Base-by-base conservation (phyloP, 352 stramenopile species). In the Globisporangium solare region DNA sequence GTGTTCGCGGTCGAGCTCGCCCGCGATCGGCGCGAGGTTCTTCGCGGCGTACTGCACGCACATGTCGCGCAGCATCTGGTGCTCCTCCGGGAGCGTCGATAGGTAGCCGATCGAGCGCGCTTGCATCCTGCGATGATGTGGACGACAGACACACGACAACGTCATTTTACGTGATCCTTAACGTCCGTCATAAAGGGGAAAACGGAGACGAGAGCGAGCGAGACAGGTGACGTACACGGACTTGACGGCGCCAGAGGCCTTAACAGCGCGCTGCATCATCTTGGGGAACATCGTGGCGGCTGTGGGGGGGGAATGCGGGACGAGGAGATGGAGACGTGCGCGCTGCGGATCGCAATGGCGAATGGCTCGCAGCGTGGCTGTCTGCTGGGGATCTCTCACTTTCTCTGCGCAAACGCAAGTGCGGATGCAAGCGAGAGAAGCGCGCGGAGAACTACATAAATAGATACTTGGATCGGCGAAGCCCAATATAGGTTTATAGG, bases 41-140 rank as follows among this genome's bases (percentile, higher is more conserved):
- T 98, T 97, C 63, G 97, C 84, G 0, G 95, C 95, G 71, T 98
- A 98, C 62, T 96, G 90, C 18, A 83, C 73, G 66, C 91, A 98
- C 91, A 98, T 98, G 50, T 98, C 92, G 31, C 94, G 89, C 21
- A 99, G 86, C 95, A 98, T 98, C n/a, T 66, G 60, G 72, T 98
- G 95, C 68, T 99, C 96, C 64, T 98, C 94, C 1, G 90, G 89
- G 15, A 99, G 66, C 27, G 76, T 51, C 41, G 78, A 83, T 47
- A 88, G 55, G 65, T 80, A 90, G 55, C 78, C 73, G 37, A 88
- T 57, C 24, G 68, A 71, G 32, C 80, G 78, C 31, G 67, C 65
- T 41, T 80, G 68, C 55, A 54, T 32, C 4, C 55, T 54, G n/a
- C n/a, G n/a, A 18, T 55, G 22, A 1, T 10, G 27, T 35, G 27